Evolutionary conservation across 805 yeast genomes (phyloP).

Genomic region (Candida succiphila): DNA sequence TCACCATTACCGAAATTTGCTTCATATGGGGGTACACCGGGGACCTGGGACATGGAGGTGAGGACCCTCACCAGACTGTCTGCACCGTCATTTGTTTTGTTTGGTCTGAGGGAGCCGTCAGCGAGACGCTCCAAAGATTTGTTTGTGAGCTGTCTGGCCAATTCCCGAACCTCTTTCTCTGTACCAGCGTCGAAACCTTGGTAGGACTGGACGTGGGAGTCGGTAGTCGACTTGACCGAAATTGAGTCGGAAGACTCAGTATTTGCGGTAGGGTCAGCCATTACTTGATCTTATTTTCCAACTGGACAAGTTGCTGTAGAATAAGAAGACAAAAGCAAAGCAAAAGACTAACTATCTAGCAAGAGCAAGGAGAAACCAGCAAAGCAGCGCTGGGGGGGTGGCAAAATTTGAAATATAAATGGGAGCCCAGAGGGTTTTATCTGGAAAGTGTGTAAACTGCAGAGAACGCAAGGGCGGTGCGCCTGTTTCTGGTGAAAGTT

Average conservation of each 20-base stretch:
- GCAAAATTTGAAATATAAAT: too few relatives aligned
- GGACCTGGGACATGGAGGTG: slow-evolving; percentile 42
- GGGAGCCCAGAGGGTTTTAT: too few relatives aligned
- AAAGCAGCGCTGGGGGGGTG: neutral
- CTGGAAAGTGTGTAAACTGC: too few relatives aligned
- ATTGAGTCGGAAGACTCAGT: slow-evolving; percentile 13
- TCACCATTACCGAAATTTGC: neutral
- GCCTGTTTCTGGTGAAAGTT: too few relatives aligned
- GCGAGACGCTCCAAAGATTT: neutral
- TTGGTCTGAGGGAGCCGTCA: slow-evolving; percentile 1
- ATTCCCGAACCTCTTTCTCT: slow-evolving; percentile 24
- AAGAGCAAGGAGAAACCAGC: neutral
- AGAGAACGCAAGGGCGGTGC: too few relatives aligned
- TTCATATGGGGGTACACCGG: slow-evolving; percentile 32
- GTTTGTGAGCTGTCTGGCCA: slow-evolving; percentile 30
- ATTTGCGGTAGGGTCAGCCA: too few relatives aligned
- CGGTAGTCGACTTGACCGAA: slow-evolving; percentile 14
- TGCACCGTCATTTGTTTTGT: neutral
- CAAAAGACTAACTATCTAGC: too few relatives aligned
- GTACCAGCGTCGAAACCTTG: slow-evolving; percentile 27
- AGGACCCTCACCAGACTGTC: slow-evolving; percentile 23
- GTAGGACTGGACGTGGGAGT: slow-evolving; percentile 12
- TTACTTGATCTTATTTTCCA: too few relatives aligned
- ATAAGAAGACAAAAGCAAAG: neutral
- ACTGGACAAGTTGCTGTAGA: too few relatives aligned